These are phyloP conservation scores for Wickerhamiella hasegawae DNA, from an alignment of 805 yeast genomes.

Conservation along the genomic window DNA sequence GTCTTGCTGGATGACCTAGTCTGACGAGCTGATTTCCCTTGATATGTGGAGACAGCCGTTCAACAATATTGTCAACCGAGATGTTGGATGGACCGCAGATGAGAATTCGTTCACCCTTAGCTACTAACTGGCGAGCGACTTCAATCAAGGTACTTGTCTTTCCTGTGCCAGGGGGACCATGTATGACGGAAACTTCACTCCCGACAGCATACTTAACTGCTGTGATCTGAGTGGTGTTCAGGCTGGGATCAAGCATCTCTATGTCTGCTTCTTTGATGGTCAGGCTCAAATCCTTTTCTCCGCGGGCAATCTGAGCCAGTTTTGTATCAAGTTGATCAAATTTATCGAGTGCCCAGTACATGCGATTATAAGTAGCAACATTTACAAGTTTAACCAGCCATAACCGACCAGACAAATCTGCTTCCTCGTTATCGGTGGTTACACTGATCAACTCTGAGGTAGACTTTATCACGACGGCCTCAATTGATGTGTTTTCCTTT, in stretches of 20 bases:
- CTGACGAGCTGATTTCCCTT: constrained; percentile 44
- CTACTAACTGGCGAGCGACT: constrained; percentile 53
- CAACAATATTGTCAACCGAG: constrained; percentile 80
- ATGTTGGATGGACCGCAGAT: constrained; percentile 93
- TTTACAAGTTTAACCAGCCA: constrained; percentile 52
- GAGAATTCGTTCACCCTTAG: constrained; percentile 39
- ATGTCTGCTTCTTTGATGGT: constrained; percentile 7
- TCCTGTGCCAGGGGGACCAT: constrained; percentile 78
- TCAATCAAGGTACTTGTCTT: constrained; percentile 78
- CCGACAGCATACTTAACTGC: constrained; percentile 55
- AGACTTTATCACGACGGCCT: too few relatives aligned
- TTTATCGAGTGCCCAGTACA: constrained; percentile 57
- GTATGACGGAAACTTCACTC: constrained; percentile 39
- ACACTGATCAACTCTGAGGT: too few relatives aligned
- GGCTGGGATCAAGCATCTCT: constrained; percentile 26
- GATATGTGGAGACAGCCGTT: constrained; percentile 38
- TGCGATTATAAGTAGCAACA: constrained; percentile 28
- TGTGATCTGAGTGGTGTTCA: constrained; percentile 54
- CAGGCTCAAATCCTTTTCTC: neutral
- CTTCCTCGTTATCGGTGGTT: too few relatives aligned
- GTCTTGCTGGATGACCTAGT: constrained; percentile 87
- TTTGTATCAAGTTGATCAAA: neutral
- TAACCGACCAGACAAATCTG: too few relatives aligned
- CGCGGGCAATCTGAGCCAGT: neutral
- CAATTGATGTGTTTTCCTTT: too few relatives aligned